Evolutionary conservation across 1,284 basidiomycete species (phyloP), one percentile per base, ranked within the genome.

Genomic region (Pseudozyma sp.): DNA sequence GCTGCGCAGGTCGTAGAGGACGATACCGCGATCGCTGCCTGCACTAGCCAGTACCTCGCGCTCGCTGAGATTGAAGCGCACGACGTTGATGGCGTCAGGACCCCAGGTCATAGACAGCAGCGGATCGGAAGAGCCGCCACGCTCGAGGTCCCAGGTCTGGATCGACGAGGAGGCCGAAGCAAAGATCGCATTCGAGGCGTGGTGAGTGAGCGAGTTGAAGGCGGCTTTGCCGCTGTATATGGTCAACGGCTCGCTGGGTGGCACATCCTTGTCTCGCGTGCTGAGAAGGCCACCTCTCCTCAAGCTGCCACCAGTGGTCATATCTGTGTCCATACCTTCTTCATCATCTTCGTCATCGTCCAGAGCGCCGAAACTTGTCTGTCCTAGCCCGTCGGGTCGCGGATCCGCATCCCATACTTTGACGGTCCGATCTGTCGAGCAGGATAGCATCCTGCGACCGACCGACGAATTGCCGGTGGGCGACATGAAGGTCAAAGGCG

Each of bases 121-220:
- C 9, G 80, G 67, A 39, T 79, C 92, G 90, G 71, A 97, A 87
- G 76, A 93, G 90, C 52, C 92, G 35, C 78, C 80, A 11, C 82
- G 93, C 48, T 92, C 94, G 85, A 98, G 92, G 81, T 99, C 97
- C 97, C 97, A 99, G 76, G 98, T 88, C 84, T 99, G 96, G 11
- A 99, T 94, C 30, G 90, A 88, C 79, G 92, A 94, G 1, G 94
- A 96, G 2, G 94, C 94, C 0, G 96, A 97, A 0, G 94, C 96
- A 79, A 99, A 99, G 5, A 95, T 84, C 19, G 92, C 88, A 69
- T 94, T 92, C 45, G 89, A 89, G 48, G 91, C 89, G 84, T 98
- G 97, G 82, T 98, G 97, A 78, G 97, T 94, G 86, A 99, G 92
- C 43, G 92, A 92, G 82, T 94, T 95, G 79, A 57, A 81, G 3